Evolutionary conservation across 371 early-diverging fungal genomes (phyloP), one percentile per base, ranked within the genome.

Genomic region (Mortierella sp.): DNA sequence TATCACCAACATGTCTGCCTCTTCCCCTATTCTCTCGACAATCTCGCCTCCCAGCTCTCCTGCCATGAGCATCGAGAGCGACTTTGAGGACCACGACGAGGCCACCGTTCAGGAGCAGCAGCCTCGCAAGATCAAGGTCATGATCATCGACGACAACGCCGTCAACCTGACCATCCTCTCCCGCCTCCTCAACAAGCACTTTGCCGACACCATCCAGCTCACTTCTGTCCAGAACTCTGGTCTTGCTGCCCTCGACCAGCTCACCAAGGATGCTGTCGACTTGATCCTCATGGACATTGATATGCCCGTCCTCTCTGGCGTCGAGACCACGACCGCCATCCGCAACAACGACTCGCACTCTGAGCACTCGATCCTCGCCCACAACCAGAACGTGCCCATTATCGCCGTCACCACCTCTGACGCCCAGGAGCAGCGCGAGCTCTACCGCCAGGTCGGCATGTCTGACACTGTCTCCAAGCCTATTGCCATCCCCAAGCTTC

Each of bases 361-460:
- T 10, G 87, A 88, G 55, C 76, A 85, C 65, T 80, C 85, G 61
- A 86, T 92, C 40, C 74, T 91, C 50, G 71, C 77, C n/a, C 85
- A 81, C 65, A 92, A 92, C 80, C 85, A 87, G 55, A 82, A 67
- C 9, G 85, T 89, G 26, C 93, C 92, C 37, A 92, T 93, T 66
- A 89, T 93, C 24, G 94, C 94, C 8, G 90, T 92, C 29, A 92
- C 94, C n/a, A 92, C 94, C 64, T 69, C 77, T 22, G 87, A 84
- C 66, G 79, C 74, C 40, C 79, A 83, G 66, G 86, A 84, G 31
- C 83, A 83, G 73, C 78, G 78, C 70, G 79, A 74, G 66, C 83
- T 78, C 64, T 83, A 83, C 73, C 83, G 79, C 79, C 68, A 78
- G 63, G 83, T 83, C 34, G 83, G 83, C 41, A 83, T 83, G 83